Percentiles rank a stretch among this genome's conserved stretches.
phyloP scores from a whole-genome alignment of 345 rosid genomes.

The Microcos paniculata region DNA sequence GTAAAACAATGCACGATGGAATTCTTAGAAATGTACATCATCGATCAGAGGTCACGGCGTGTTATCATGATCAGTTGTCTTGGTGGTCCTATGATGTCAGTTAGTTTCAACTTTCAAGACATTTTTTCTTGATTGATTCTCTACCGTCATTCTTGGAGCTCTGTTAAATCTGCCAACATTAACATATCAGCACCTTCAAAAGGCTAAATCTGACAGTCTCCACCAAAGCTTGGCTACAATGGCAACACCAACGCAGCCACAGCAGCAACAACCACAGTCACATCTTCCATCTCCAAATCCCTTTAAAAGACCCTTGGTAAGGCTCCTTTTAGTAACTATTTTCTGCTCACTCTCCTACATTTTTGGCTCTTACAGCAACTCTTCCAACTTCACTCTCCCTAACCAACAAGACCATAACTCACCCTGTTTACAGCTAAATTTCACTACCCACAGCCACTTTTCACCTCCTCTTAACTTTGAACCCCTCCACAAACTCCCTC shows the following conservation, averaged over 20 bases:
- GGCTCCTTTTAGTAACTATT: constrained; percentile 15
- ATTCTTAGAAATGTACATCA: too few species aligned
- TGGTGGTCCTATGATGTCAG: too few species aligned
- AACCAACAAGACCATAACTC: background rate
- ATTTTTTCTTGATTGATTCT: background rate
- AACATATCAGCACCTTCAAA: background rate
- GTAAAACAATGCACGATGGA: too few species aligned
- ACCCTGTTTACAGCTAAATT: constrained; percentile 25
- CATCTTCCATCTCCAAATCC: background rate
- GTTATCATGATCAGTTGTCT: too few species aligned
- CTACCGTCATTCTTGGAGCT: background rate
- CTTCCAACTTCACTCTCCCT: constrained; percentile 4
- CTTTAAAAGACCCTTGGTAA: constrained; percentile 4
- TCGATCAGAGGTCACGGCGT: too few species aligned
- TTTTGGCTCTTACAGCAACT: constrained; percentile 32
- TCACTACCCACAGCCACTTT: constrained; percentile 2
- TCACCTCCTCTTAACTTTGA: constrained; percentile 35
- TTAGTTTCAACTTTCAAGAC: too few species aligned
- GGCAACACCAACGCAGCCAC: background rate
- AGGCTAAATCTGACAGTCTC: background rate
- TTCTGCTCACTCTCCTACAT: constrained; percentile 31
- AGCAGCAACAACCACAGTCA: constrained; percentile 6
- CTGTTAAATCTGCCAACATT: background rate
- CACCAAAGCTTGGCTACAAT: background rate
- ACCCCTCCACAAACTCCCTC: constrained; percentile 37